Evolutionary conservation across 2,329 filamentous ascomycete genomes (phyloP).

Genomic region (Neodidymelliopsis sp.): DNA sequence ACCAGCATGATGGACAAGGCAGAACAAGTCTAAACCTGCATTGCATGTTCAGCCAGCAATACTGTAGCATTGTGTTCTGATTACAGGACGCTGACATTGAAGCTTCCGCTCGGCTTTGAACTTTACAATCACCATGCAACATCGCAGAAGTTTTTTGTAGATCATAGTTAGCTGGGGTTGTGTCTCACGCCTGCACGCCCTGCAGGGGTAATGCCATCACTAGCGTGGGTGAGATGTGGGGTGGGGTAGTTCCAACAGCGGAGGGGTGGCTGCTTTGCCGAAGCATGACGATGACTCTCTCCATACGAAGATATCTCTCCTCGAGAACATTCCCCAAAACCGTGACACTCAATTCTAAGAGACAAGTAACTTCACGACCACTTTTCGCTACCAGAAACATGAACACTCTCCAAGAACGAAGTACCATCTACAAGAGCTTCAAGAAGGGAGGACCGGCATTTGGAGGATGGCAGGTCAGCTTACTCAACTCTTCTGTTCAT

Average conservation of each 20-base stretch:
- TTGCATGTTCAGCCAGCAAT: no score
- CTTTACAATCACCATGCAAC: not conserved
- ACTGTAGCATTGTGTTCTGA: no score
- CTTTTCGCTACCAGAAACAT: constrained; percentile 29
- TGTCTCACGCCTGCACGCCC: constrained; percentile 5
- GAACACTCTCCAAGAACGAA: constrained; percentile 61
- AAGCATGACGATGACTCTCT: constrained; percentile 23
- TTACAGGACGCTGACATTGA: not conserved
- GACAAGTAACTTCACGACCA: not conserved
- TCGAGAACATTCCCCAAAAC: not conserved
- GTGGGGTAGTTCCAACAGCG: constrained; percentile 16
- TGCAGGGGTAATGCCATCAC: constrained; percentile 6
- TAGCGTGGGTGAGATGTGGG: constrained; percentile 29
- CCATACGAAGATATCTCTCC: constrained; percentile 5
- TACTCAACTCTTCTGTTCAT: not conserved
- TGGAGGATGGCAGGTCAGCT: constrained; percentile 63
- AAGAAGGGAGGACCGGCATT: constrained; percentile 59
- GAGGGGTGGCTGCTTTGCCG: constrained; percentile 13
- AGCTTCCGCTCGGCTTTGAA: not conserved
- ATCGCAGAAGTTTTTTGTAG: not conserved
- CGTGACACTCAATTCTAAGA: not conserved
- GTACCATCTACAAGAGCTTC: constrained; percentile 61
- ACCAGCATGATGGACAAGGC: constrained; percentile 70
- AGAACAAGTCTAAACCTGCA: constrained; percentile 25
- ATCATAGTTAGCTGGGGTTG: not conserved